Percentiles rank a stretch among this genome's conserved stretches.
phyloP scores from a whole-genome alignment of 2,329 filamentous ascomycete species.

The Metarhizium robertsii region DNA sequence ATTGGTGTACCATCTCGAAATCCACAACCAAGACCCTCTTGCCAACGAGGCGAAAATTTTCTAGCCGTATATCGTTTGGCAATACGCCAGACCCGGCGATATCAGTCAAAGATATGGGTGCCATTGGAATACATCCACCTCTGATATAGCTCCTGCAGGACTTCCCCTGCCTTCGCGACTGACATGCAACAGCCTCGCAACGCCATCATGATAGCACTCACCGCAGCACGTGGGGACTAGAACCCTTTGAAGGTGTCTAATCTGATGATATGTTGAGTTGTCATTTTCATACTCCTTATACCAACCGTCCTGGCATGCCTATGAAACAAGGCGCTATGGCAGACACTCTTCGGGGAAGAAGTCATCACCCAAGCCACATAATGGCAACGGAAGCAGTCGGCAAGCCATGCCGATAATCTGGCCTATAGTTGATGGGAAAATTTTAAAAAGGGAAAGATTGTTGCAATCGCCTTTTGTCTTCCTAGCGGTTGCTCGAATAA shows the following conservation, averaged over 20 bases:
- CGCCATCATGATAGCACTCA: slow-evolving; percentile 10
- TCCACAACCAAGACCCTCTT: not conserved
- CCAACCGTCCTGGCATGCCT: slow-evolving; percentile 14
- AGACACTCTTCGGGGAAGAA: slow-evolving; percentile 10
- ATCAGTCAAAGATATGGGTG: not conserved
- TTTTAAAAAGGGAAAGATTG: slow-evolving; percentile 12
- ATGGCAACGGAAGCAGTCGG: slow-evolving; percentile 4
- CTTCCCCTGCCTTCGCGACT: slow-evolving; percentile 4
- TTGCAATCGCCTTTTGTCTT: not conserved
- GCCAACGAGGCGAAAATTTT: not conserved
- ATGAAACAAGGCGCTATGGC: slow-evolving; percentile 11
- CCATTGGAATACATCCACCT: not conserved
- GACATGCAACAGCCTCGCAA: slow-evolving; percentile 15
- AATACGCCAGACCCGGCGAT: not conserved
- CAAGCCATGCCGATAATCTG: slow-evolving; percentile 4
- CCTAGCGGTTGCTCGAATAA: not conserved
- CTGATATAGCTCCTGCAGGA: slow-evolving; percentile 12
- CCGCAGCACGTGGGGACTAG: slow-evolving; percentile 14
- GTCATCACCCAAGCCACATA: slow-evolving; percentile 2
- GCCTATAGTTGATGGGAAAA: not conserved
- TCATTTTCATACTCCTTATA: slow-evolving; percentile 17
- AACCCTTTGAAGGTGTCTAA: slow-evolving; percentile 13
- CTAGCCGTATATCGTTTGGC: not conserved
- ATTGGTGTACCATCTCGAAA: not conserved
- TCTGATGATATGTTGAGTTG: slow-evolving; percentile 11